A percentile compares a stretch with the other conserved stretches of the same genome.
Conservation (phyloP, 108 stramenopile species). For the Bacterosira constricta region DNA sequence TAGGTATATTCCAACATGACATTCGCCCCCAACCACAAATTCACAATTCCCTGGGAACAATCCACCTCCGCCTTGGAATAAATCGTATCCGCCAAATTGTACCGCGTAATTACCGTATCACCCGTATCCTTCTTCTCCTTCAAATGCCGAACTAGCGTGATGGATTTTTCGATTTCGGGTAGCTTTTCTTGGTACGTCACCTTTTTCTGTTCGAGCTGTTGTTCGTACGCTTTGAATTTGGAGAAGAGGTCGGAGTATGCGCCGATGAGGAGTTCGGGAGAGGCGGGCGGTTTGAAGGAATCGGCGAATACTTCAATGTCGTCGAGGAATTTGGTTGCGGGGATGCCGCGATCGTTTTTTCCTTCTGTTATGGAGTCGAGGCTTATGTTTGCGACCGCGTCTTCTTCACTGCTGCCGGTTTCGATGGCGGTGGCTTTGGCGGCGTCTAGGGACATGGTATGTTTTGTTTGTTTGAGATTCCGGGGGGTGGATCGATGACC, state of each 20-base stretch:
- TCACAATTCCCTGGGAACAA: constrained; percentile 84
- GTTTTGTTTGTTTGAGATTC: too few species aligned
- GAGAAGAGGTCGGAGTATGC: constrained; percentile 84
- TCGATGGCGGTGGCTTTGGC: too few species aligned
- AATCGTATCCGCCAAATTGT: constrained; percentile 95
- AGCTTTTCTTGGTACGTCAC: constrained; percentile 66
- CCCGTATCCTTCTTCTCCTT: constrained; percentile 64
- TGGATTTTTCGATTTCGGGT: constrained; percentile 89
- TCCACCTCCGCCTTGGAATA: constrained; percentile 95
- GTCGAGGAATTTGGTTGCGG: constrained; percentile 82
- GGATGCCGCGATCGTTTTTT: constrained; percentile 77
- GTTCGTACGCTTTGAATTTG: constrained; percentile 88
- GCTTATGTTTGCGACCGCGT: constrained; percentile 54
- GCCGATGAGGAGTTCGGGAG: constrained; percentile 87
- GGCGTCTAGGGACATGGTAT: too few species aligned
- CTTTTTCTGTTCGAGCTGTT: constrained; percentile 70
- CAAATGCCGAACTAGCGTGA: constrained; percentile 71
- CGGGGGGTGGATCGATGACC: too few species aligned
- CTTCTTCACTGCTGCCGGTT: constrained; percentile 4
- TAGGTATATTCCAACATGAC: constrained; percentile 99
- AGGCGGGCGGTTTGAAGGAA: constrained; percentile 78
- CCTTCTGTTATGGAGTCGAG: constrained; percentile 83
- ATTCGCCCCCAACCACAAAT: constrained; percentile 98
- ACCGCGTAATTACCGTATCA: constrained; percentile 77
- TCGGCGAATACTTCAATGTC: constrained; percentile 82